Evolutionary conservation across 495 filamentous ascomycete genomes (phyloP).

Genomic region (Penicillium bialowiezense): DNA sequence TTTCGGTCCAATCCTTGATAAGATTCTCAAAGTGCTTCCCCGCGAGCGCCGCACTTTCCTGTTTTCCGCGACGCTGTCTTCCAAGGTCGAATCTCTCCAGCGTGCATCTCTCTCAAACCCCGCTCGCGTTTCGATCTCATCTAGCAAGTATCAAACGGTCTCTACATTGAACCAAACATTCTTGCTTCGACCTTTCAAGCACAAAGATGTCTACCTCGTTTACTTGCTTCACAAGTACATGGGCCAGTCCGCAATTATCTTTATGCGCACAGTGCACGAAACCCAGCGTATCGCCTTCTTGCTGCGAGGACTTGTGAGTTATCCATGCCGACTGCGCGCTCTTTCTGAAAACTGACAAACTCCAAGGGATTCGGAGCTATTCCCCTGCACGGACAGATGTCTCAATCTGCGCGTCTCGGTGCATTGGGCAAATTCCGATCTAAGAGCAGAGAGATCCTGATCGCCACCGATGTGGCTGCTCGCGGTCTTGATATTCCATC

Average conservation of each 20-base stretch:
- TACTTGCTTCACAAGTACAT: constrained; percentile 80
- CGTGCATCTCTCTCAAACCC: constrained; percentile 82
- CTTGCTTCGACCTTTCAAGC: constrained; percentile 79
- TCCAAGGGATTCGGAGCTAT: constrained; percentile 70
- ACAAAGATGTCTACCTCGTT: constrained; percentile 90
- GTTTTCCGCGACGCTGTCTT: constrained; percentile 91
- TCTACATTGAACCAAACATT: constrained; percentile 78
- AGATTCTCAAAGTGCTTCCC: constrained; percentile 86
- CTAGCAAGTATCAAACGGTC: constrained; percentile 83
- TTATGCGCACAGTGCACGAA: constrained; percentile 90
- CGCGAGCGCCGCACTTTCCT: constrained; percentile 77
- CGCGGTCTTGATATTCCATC: constrained; percentile 92
- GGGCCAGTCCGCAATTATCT: constrained; percentile 83
- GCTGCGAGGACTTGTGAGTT: constrained; percentile 59
- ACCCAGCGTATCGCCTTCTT: constrained; percentile 80
- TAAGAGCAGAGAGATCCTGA: constrained; percentile 73
- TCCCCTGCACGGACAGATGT: constrained; percentile 87
- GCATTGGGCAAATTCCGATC: constrained; percentile 84
- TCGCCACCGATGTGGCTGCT: constrained; percentile 95
- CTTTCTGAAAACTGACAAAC: no score
- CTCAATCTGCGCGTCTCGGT: constrained; percentile 77
- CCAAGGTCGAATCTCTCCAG: constrained; percentile 88
- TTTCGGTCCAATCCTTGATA: constrained; percentile 88
- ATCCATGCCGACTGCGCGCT: no score
- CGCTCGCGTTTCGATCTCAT: constrained; percentile 68